A percentile compares a stretch with the other conserved stretches of the same genome.
Evolutionary conservation across 1,139 yeast species (phyloP).

Genomic region (Sugiyamaella novakii): DNA sequence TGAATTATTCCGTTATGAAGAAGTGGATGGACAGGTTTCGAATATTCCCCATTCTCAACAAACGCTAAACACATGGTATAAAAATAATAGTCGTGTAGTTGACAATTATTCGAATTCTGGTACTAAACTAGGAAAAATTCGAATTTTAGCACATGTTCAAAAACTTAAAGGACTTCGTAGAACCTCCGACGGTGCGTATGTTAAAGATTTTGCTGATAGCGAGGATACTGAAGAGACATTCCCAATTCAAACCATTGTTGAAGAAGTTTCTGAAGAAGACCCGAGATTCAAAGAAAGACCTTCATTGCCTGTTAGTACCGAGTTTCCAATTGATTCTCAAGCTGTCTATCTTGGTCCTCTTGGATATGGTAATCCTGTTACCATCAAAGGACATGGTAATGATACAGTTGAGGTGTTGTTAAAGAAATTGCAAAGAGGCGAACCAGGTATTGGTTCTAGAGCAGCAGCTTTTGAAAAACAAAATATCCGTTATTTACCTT

Average conservation of each 20-base stretch:
- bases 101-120: constrained; percentile 56
- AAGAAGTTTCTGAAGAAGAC: constrained; percentile 72
- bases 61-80: constrained; percentile 49
- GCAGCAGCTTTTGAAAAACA: constrained; percentile 60
- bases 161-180: constrained; percentile 78
- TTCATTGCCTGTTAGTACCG: constrained; percentile 77
- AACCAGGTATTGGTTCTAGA: constrained; percentile 45
- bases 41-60: constrained; percentile 41
- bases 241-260: constrained; percentile 81
- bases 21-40: constrained; percentile 38
- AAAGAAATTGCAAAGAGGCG: constrained; percentile 34
- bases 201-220: constrained; percentile 56
- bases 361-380: constrained; percentile 87
- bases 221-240: constrained; percentile 48
- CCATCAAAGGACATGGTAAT: constrained; percentile 61
- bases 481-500: constrained; percentile 63
- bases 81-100: constrained; percentile 39
- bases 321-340: constrained; percentile 72
- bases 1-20: constrained; percentile 52
- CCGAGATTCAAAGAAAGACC: constrained; percentile 70
- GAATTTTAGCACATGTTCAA: constrained; percentile 65
- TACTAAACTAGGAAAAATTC: constrained; percentile 55
- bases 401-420: constrained; percentile 40
- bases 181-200: constrained; percentile 70
- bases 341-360: constrained; percentile 85